phyloP scores from a whole-genome alignment of 2,329 filamentous ascomycete genomes.

The Aspergillus sclerotialis region DNA sequence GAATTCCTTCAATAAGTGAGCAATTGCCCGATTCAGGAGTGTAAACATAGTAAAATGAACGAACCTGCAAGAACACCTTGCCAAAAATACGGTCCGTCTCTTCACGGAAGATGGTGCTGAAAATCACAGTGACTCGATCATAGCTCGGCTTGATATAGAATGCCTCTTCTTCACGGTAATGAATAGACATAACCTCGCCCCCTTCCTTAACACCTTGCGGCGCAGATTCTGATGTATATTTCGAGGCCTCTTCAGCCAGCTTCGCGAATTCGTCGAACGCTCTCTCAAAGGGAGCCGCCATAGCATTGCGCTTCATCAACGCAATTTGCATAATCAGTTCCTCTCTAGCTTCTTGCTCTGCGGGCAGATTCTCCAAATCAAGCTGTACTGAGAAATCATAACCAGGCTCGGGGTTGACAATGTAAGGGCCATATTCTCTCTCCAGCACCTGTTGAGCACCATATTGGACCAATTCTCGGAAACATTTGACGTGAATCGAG shows the following conservation, averaged over 20 bases:
- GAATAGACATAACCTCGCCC: constrained; percentile 88
- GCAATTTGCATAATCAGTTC: constrained; percentile 82
- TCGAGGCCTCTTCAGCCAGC: constrained; percentile 78
- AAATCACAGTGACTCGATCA: constrained; percentile 97
- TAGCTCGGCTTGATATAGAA: constrained; percentile 98
- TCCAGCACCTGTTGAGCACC: constrained; percentile 86
- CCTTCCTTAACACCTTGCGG: constrained; percentile 86
- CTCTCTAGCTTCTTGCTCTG: constrained; percentile 75
- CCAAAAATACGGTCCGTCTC: constrained; percentile 97
- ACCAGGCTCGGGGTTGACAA: constrained; percentile 76
- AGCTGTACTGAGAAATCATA: constrained; percentile 94
- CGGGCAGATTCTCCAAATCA: constrained; percentile 80
- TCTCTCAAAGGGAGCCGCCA: constrained; percentile 97
- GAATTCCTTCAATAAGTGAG: constrained; percentile 60
- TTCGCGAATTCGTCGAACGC: constrained; percentile 90
- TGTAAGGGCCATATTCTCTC: constrained; percentile 90
- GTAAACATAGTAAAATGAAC: constrained; percentile 3
- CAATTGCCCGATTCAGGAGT: not conserved
- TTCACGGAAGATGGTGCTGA: constrained; percentile 95
- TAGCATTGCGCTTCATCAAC: constrained; percentile 92
- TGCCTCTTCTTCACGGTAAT: constrained; percentile 97
- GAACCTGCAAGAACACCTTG: constrained; percentile 84
- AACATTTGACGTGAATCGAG: constrained; percentile 93
- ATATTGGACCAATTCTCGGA: constrained; percentile 82
- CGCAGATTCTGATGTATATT: constrained; percentile 88